Conservation (phyloP, 352 stramenopile species). For the Thraustotheca clavata region DNA sequence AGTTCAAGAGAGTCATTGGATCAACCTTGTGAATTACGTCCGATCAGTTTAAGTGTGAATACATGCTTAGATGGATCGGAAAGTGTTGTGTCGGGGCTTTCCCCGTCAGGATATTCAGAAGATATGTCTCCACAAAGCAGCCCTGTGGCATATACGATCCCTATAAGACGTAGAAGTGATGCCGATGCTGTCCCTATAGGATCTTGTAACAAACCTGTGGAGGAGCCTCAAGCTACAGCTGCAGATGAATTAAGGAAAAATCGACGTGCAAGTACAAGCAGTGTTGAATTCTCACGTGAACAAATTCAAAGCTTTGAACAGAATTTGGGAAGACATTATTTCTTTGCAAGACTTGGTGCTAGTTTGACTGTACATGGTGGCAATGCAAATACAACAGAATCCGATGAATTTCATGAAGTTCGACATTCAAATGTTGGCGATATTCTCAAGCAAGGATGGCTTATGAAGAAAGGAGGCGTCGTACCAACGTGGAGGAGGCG, state of each 20-base stretch:
- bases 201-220: not conserved
- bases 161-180: slow-evolving; percentile 8
- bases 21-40: not conserved
- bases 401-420: slow-evolving; percentile 18
- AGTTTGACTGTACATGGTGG: slow-evolving; percentile 9
- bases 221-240: not conserved
- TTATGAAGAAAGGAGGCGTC: slow-evolving; percentile 67
- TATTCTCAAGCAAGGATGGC: slow-evolving; percentile 61
- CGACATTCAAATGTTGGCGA: slow-evolving; percentile 33
- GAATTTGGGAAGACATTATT: slow-evolving; percentile 13
- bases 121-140: slow-evolving; percentile 15
- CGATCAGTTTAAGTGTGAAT: not conserved
- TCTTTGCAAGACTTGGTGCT: slow-evolving; percentile 7
- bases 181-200: not conserved
- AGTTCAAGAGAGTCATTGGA: not conserved
- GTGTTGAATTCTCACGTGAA: slow-evolving; percentile 18
- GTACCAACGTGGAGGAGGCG: slow-evolving; percentile 71
- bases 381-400: not conserved
- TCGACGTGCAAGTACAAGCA: slow-evolving; percentile 17
- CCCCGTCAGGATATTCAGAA: slow-evolving; percentile 11
- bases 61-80: not conserved
- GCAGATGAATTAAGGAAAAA: slow-evolving; percentile 4
- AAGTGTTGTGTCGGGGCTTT: not conserved
- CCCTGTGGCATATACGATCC: not conserved
- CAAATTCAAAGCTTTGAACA: slow-evolving; percentile 19